Evolutionary conservation across 768 basidiomycete species (phyloP), one percentile per base, ranked within the genome.

Genomic region (Mycena galopus): DNA sequence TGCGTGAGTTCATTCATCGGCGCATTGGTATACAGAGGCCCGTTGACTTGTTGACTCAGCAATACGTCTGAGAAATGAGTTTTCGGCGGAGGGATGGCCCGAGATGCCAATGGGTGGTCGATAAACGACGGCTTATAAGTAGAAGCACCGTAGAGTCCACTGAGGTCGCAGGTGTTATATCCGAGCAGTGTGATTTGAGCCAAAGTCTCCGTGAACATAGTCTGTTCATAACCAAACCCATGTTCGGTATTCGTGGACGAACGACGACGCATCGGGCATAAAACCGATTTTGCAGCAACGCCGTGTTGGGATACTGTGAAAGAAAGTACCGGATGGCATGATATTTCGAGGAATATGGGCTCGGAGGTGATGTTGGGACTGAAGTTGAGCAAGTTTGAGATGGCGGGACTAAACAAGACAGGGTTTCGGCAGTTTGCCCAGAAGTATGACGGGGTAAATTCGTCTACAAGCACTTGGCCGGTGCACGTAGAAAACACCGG

Each of bases 391-490:
- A 86, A 72, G 11, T 64, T 53, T n/a, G 71, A 50, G 32, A 86
- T 78, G 0, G 84, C 80, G 6, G 79, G 57, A 0, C 76, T 71
- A 74, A 88, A 88, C 7, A 69, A 73, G 3, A 87, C 86, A 10
- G 84, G 82, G 3, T 76, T 67, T 3, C 84, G 79, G 9, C 81
- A 78, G 71, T 82, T 83, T 42, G 78, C 37, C 87, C 87, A 87
- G 59, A 83, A 82, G 74, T 87, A 87, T 8, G 84, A 78, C 2
- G 80, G 75, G 8, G 77, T 77, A 70, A 83, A 85, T 1, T 60
- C 2, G 2, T 73, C 71, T 0, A 75, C 69, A 6, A 77, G 76
- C 2, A 69, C 39, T 0, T 73, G 50, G 0, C 83, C 84, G 12
- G 81, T 82, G 16, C 77, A 62, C 7, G 86, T 84, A 0, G 87